These are phyloP conservation scores for Beta lomatogona DNA, from an alignment of 179 eudicot genomes.

Conservation along the genomic window DNA sequence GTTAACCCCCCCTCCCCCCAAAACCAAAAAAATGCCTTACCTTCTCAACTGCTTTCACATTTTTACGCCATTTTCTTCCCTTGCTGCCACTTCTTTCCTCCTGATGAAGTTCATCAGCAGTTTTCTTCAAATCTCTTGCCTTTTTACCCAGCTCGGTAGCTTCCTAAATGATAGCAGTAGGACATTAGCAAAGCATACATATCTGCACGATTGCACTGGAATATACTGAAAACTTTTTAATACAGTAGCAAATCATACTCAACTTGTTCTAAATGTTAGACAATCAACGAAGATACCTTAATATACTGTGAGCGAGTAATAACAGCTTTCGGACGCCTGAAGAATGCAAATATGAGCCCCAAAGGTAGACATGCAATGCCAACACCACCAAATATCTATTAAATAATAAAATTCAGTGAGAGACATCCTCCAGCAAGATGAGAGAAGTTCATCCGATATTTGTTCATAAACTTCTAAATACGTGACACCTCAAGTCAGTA, in stretches of 20 bases:
- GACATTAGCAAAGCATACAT: constrained; percentile 18
- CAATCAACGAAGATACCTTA: constrained; percentile 55
- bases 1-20: neutral
- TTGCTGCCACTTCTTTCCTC: constrained; percentile 91
- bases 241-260: constrained; percentile 1
- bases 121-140: constrained; percentile 91
- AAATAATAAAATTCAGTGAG: constrained; percentile 20
- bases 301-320: constrained; percentile 99
- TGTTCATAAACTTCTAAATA: neutral
- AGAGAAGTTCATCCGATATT: neutral
- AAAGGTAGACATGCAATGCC: constrained; percentile 96
- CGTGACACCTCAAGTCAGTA: neutral
- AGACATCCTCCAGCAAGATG: constrained; percentile 4
- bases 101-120: constrained; percentile 93
- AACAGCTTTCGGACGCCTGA: constrained; percentile 95
- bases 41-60: constrained; percentile 94
- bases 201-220: constrained; percentile 8
- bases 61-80: constrained; percentile 97
- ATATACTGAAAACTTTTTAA: neutral
- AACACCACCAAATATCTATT: constrained; percentile 97
- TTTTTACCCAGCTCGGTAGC: constrained; percentile 97
- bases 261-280: constrained; percentile 1
- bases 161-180: constrained; percentile 48
- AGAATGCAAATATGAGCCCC: constrained; percentile 89
- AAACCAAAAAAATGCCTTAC: constrained; percentile 31